phyloP scores from a whole-genome alignment of 2,329 filamentous ascomycete genomes.

The Neofusicoccum kwambonambiense region DNA sequence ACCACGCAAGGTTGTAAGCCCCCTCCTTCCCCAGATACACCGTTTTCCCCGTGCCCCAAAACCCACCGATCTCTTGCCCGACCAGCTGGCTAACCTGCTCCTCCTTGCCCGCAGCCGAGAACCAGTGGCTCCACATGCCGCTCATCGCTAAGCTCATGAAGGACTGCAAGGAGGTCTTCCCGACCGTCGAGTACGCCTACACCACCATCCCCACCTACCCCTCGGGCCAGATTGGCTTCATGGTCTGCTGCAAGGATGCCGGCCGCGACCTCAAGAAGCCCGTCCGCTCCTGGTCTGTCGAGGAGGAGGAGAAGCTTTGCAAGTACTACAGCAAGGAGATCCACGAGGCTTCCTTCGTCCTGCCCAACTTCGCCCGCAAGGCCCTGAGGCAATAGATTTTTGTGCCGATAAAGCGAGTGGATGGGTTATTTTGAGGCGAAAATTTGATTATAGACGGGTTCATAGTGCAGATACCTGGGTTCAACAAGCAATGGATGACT shows the following conservation, averaged over 20 bases:
- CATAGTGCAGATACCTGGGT: slow-evolving; percentile 3
- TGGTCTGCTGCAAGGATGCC: slow-evolving; percentile 97
- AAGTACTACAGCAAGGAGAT: slow-evolving; percentile 97
- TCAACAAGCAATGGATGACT: slow-evolving; percentile 14
- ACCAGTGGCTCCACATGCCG: slow-evolving; percentile 96
- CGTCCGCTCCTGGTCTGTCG: slow-evolving; percentile 73
- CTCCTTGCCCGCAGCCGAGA: slow-evolving; percentile 68
- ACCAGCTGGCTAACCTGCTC: slow-evolving; percentile 26
- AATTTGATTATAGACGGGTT: slow-evolving; percentile 2
- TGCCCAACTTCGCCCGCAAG: slow-evolving; percentile 91
- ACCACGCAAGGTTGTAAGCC: slow-evolving; percentile 99
- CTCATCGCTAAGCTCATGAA: slow-evolving; percentile 96
- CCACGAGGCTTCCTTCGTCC: slow-evolving; percentile 88
- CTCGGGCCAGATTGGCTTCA: slow-evolving; percentile 98
- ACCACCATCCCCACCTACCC: slow-evolving; percentile 99
- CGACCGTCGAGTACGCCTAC: slow-evolving; percentile 96
- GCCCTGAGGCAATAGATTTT: slow-evolving; percentile 45
- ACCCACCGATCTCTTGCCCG: neutral
- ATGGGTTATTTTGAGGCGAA: neutral
- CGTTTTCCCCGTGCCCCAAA: neutral
- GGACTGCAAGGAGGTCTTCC: slow-evolving; percentile 95
- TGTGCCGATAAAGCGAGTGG: neutral
- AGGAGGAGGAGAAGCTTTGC: slow-evolving; percentile 92
- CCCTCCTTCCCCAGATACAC: slow-evolving; percentile 41
- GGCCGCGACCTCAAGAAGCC: slow-evolving; percentile 81